These are phyloP conservation scores for Boletus semigastroideus DNA, from an alignment of 1,284 basidiomycete species.

Conservation along the genomic window DNA sequence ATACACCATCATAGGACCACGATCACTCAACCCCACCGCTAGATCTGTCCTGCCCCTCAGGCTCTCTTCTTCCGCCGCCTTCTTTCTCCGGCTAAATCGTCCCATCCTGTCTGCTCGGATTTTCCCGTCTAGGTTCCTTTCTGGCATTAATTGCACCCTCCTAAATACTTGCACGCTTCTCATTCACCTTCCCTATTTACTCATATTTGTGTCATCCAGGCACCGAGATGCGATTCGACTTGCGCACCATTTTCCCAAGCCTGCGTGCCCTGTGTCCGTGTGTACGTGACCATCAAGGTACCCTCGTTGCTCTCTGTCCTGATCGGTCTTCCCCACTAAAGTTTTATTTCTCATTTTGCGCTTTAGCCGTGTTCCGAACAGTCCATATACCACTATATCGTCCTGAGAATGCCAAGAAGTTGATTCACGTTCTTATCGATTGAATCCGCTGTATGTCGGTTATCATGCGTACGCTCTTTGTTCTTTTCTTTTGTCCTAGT, in stretches of 20 bases:
- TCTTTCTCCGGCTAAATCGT: slow-evolving; percentile 3
- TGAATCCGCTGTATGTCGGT: not conserved
- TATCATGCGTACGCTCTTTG: not conserved
- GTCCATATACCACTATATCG: not conserved
- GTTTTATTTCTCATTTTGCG: not conserved
- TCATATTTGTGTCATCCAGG: slow-evolving; percentile 16
- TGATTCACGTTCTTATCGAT: slow-evolving; percentile 5
- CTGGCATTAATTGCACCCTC: slow-evolving; percentile 2
- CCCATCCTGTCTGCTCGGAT: not conserved
- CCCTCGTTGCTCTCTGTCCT: not conserved
- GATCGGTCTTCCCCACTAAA: not conserved
- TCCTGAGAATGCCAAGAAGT: not conserved
- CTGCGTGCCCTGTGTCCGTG: not conserved
- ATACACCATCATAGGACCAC: not conserved
- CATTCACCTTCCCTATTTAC: slow-evolving; percentile 2
- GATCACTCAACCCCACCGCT: not conserved
- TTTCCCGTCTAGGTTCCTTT: slow-evolving; percentile 2
- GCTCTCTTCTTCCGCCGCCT: not conserved
- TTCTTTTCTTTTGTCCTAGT: not conserved
- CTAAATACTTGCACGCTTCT: slow-evolving; percentile 1
- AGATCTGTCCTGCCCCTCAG: not conserved
- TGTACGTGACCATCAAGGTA: not conserved
- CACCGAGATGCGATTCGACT: slow-evolving; percentile 16
- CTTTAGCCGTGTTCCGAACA: not conserved
- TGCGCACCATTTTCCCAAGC: slow-evolving; percentile 13